Evolutionary conservation across 2,329 filamentous ascomycete genomes (phyloP).

Genomic region (Diplodia scrobiculata): DNA sequence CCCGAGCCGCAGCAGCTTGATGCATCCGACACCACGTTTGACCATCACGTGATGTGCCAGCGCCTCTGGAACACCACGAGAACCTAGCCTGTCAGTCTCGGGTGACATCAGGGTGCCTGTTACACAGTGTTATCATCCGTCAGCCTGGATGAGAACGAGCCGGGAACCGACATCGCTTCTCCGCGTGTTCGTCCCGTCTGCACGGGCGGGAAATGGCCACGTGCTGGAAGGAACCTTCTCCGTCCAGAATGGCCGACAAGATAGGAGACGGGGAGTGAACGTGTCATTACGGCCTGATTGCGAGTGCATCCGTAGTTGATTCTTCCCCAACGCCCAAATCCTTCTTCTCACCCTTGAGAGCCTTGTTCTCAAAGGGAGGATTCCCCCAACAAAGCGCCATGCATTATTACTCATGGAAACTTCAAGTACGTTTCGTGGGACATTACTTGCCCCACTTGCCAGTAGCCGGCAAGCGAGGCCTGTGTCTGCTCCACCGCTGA

Average conservation of each 20-base stretch:
- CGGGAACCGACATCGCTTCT: neutral
- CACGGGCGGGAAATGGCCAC: too few relatives aligned
- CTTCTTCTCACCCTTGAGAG: too few relatives aligned
- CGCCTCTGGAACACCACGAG: conserved; percentile 4
- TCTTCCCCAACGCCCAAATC: too few relatives aligned
- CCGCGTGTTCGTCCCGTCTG: neutral
- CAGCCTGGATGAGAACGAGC: neutral
- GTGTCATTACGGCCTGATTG: too few relatives aligned
- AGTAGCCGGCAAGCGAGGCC: too few relatives aligned
- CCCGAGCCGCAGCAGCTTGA: neutral
- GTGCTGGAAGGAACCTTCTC: neutral
- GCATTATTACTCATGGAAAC: too few relatives aligned
- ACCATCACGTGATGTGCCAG: neutral
- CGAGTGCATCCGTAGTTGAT: too few relatives aligned
- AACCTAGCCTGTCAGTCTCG: neutral
- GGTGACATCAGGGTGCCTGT: conserved; percentile 4
- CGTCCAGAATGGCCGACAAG: neutral
- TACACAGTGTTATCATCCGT: neutral
- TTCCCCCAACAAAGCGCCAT: too few relatives aligned
- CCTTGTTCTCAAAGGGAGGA: too few relatives aligned
- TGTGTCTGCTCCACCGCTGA: too few relatives aligned
- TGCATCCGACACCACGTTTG: neutral
- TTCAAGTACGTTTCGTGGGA: too few relatives aligned
- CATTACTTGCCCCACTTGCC: too few relatives aligned
- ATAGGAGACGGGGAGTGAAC: neutral